Conservation (phyloP, 495 filamentous ascomycete species). For the Sabuloglossum arenarium region DNA sequence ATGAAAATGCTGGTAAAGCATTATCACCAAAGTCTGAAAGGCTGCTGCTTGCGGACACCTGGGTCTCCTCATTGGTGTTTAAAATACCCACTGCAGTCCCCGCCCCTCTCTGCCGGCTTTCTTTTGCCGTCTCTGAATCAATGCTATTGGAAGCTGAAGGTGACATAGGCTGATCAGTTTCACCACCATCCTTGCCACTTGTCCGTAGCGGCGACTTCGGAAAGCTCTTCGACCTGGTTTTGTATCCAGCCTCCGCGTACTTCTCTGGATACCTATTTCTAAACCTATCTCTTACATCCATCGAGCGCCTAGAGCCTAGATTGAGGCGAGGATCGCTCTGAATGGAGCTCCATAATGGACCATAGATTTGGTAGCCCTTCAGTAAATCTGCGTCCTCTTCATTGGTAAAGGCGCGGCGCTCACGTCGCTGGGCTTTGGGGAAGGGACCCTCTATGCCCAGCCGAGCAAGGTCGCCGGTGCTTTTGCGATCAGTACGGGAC, state of each 20-base stretch:
- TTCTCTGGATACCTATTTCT: conserved; percentile 60
- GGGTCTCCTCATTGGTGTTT: background rate
- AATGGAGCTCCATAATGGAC: conserved; percentile 64
- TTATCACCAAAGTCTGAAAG: conserved; percentile 3
- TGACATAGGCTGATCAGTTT: background rate
- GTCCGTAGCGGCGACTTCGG: background rate
- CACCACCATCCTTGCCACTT: background rate
- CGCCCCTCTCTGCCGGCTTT: background rate
- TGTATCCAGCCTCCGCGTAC: conserved; percentile 28
- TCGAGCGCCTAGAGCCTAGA: conserved; percentile 44
- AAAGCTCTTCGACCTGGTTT: background rate
- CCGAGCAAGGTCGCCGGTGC: conserved; percentile 29
- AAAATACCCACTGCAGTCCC: background rate
- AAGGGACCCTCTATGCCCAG: conserved; percentile 34
- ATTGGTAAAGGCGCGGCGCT: conserved; percentile 42
- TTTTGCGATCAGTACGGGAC: conserved; percentile 11
- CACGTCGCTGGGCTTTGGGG: conserved; percentile 27
- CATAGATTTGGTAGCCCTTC: conserved; percentile 51
- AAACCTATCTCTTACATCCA: conserved; percentile 66
- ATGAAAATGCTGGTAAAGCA: background rate
- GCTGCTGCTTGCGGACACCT: background rate
- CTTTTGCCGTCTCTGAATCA: background rate
- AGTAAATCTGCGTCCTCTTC: conserved; percentile 62
- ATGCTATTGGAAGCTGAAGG: background rate
- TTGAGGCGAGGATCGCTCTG: conserved; percentile 47